Percentiles rank a stretch among this genome's conserved stretches.
These are phyloP conservation scores for Neobulgaria alba DNA, from an alignment of 2,329 filamentous ascomycete genomes.

Conservation along the genomic window DNA sequence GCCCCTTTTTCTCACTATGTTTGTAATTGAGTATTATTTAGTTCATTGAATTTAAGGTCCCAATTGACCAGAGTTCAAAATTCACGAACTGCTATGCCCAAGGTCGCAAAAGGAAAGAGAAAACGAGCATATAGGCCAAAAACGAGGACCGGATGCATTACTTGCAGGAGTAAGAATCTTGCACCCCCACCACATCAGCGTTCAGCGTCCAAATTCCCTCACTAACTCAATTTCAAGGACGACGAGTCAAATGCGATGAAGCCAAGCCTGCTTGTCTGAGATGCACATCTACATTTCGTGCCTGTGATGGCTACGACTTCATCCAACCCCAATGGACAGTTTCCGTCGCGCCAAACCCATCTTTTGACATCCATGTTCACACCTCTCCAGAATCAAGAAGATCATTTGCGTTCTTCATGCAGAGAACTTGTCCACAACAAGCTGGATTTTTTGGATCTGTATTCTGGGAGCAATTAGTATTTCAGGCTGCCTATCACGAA, in stretches of 20 bases:
- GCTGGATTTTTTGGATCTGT: slow-evolving; percentile 55
- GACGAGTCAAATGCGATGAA: slow-evolving; percentile 1
- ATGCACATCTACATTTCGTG: not conserved
- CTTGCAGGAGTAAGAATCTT: slow-evolving; percentile 4
- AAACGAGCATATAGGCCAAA: slow-evolving; percentile 9
- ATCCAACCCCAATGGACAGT: not conserved
- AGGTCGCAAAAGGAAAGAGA: slow-evolving; percentile 3
- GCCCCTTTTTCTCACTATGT: too few relatives aligned
- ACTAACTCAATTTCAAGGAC: not conserved
- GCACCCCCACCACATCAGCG: not conserved
- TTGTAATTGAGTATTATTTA: too few relatives aligned
- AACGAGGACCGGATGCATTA: slow-evolving; percentile 8
- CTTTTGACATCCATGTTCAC: slow-evolving; percentile 5
- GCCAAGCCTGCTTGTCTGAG: not conserved
- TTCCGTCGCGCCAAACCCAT: slow-evolving; percentile 2
- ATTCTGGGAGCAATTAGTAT: slow-evolving; percentile 54
- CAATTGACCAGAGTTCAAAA: too few relatives aligned
- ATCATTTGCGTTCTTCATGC: slow-evolving; percentile 10
- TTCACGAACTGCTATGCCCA: not conserved
- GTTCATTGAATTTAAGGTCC: too few relatives aligned
- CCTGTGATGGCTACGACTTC: slow-evolving; percentile 20
- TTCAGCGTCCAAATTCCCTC: not conserved
- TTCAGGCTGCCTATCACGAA: slow-evolving; percentile 49
- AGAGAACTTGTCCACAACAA: slow-evolving; percentile 36
- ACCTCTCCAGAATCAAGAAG: slow-evolving; percentile 5